phyloP scores from a whole-genome alignment of 768 basidiomycete genomes.

The Gelatoporia subvermispora region DNA sequence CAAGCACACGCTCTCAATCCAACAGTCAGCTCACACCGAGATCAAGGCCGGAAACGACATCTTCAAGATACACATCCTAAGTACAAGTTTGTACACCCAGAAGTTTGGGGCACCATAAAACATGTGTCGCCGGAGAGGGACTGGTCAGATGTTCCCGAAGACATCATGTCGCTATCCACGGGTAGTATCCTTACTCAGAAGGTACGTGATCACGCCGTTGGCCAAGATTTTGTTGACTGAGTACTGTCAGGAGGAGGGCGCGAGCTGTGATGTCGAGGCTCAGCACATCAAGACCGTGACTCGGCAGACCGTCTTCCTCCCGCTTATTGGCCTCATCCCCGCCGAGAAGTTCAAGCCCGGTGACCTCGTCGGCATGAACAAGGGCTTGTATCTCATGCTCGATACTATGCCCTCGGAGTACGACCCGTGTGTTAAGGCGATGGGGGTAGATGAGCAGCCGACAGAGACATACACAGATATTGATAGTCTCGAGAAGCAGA shows the following conservation, averaged over 20 bases:
- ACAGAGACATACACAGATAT: conserved; percentile 98
- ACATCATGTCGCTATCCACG: conserved; percentile 69
- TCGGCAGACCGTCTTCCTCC: conserved; percentile 97
- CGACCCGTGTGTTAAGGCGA: conserved; percentile 97
- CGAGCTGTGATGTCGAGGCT: conserved; percentile 88
- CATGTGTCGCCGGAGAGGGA: conserved; percentile 71
- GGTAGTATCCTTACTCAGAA: conserved; percentile 91
- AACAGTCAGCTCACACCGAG: no score
- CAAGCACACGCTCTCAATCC: no score
- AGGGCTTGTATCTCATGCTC: conserved; percentile 95
- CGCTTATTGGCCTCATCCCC: conserved; percentile 95
- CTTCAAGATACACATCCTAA: no score
- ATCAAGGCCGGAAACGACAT: no score
- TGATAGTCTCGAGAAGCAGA: conserved; percentile 98
- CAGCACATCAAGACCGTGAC: conserved; percentile 98
- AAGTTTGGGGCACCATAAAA: conserved; percentile 74
- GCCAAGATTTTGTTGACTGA: background rate
- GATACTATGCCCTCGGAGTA: conserved; percentile 96
- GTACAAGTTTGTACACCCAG: no score
- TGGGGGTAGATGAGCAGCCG: conserved; percentile 98
- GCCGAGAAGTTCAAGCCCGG: conserved; percentile 84
- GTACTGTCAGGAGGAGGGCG: conserved; percentile 71
- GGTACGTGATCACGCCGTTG: conserved; percentile 37
- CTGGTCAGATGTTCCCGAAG: conserved; percentile 89
- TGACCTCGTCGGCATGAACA: conserved; percentile 98